phyloP scores from a whole-genome alignment of 2,329 filamentous ascomycete genomes.

The Metarhizium brunneum region DNA sequence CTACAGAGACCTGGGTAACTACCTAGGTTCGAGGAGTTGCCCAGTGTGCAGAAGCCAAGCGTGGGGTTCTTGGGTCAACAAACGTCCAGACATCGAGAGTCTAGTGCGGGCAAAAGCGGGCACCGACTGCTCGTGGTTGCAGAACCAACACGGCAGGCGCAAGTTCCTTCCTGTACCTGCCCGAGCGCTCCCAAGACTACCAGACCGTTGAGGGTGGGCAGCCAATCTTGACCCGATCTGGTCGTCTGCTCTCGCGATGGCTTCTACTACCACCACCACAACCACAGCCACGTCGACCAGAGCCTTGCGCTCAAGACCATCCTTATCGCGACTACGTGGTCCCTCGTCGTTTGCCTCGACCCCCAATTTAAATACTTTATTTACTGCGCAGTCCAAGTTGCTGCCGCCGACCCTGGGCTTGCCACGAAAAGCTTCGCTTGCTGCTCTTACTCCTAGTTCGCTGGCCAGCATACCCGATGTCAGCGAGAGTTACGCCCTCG shows the following conservation, averaged over 20 bases:
- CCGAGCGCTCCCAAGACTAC: not conserved
- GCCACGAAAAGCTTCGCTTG: slow-evolving; percentile 62
- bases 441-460: slow-evolving; percentile 55
- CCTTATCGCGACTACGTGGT: slow-evolving; percentile 30
- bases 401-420: slow-evolving; percentile 41
- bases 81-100: slow-evolving; percentile 1
- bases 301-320: slow-evolving; percentile 11
- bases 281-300: slow-evolving; percentile 9
- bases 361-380: slow-evolving; percentile 47
- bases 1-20: not conserved
- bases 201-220: not conserved
- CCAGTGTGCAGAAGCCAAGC: not conserved
- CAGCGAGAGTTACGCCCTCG: slow-evolving; percentile 52
- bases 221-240: slow-evolving; percentile 4
- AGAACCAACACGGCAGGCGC: not conserved
- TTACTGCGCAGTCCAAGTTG: slow-evolving; percentile 39
- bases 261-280: slow-evolving; percentile 11
- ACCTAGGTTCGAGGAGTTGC: not conserved
- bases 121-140: not conserved
- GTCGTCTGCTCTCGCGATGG: slow-evolving; percentile 11
- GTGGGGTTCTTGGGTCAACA: slow-evolving; percentile 8
- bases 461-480: slow-evolving; percentile 59
- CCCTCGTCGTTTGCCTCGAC: slow-evolving; percentile 43
- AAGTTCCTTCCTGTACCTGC: not conserved
- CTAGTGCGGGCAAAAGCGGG: not conserved